Evolutionary conservation across 1,284 basidiomycete genomes (phyloP), one percentile per base, ranked within the genome.

Genomic region (Boletus sp.): DNA sequence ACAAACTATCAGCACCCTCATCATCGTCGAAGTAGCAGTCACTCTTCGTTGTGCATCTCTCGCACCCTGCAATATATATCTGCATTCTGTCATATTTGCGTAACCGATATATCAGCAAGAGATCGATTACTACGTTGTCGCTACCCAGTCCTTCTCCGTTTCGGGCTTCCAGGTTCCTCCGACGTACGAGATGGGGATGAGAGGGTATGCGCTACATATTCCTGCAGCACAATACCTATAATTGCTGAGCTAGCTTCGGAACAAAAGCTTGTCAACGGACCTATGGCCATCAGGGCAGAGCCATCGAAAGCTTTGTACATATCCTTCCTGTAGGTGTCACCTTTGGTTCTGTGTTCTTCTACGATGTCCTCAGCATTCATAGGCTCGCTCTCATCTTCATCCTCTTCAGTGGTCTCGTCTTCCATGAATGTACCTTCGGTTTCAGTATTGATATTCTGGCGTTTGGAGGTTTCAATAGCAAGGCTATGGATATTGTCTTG

Each of bases 221-320:
- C 82, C 54, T 88, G 83, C 14, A 88, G 58, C 12, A 88, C 62
- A 70, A 88, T 80, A 0, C 82, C 84, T 87, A 20, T 36, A 41
- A 41, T 10, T 43, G 57, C 37, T 58, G 41, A 54, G 42, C 16
- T 36, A 41, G 32, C 14, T 22, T 35, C 37, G 13, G 14, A 39
- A 42, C 23, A 8, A 17, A 54, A 17, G 9, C 32, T 20, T 23
- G 22, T 54, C 27, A 16, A 64, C 72, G 19, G 37, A 85, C 85
- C 84, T 56, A 88, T 72, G 5, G 77, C 82, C 66, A 88, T 72
- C 36, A 88, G 72, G 2, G 83, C 82, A 12, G 83, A 81, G 1
- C 85, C 85, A 57, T 88, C 83, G 52, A 88, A 72, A 3, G 76
- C 71, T 57, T 76, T 84, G 61, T 88, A 88, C 86, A 88, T 88